phyloP scores from a whole-genome alignment of 495 filamentous ascomycete species.

The Rusavskia elegans region DNA sequence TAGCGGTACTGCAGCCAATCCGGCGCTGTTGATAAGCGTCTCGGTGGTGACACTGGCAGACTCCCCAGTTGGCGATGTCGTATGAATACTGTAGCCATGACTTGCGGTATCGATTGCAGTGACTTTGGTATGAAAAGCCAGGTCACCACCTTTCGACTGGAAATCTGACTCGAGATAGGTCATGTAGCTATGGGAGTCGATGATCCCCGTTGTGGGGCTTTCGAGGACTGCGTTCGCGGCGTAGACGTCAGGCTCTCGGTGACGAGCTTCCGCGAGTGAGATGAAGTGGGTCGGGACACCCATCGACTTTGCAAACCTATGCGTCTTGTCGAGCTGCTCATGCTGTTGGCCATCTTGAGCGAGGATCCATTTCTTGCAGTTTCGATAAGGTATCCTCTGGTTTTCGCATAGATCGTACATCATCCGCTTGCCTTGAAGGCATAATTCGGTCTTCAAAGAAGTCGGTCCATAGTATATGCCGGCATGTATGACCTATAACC shows the following conservation, averaged over 20 bases:
- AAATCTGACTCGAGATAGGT: conserved; percentile 58
- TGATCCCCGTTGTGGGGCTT: conserved; percentile 71
- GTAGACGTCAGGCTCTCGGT: conserved; percentile 57
- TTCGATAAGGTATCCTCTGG: conserved; percentile 50
- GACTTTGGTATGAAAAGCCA: conserved; percentile 50
- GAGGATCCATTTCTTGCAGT: conserved; percentile 87
- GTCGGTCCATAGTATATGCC: conserved; percentile 76
- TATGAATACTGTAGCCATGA: conserved; percentile 38
- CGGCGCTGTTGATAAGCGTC: conserved; percentile 72
- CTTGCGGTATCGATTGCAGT: conserved; percentile 32
- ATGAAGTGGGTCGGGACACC: conserved; percentile 64
- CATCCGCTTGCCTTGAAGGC: conserved; percentile 55
- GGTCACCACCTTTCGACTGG: conserved; percentile 59
- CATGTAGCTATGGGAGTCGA: conserved; percentile 82
- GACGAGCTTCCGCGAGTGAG: conserved; percentile 36
- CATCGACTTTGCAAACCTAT: conserved; percentile 47
- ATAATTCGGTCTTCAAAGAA: conserved; percentile 71
- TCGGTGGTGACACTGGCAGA: conserved; percentile 49
- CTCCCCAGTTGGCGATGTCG: conserved; percentile 29
- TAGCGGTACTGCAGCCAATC: conserved; percentile 57
- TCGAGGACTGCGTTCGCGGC: conserved; percentile 61
- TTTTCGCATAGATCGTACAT: conserved; percentile 64
- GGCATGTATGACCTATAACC: conserved; percentile 69
- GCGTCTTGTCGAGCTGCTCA: conserved; percentile 45
- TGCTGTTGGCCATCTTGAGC: conserved; percentile 63